phyloP scores from a whole-genome alignment of 2,329 filamentous ascomycete genomes.

The Trichoderma lentiforme region DNA sequence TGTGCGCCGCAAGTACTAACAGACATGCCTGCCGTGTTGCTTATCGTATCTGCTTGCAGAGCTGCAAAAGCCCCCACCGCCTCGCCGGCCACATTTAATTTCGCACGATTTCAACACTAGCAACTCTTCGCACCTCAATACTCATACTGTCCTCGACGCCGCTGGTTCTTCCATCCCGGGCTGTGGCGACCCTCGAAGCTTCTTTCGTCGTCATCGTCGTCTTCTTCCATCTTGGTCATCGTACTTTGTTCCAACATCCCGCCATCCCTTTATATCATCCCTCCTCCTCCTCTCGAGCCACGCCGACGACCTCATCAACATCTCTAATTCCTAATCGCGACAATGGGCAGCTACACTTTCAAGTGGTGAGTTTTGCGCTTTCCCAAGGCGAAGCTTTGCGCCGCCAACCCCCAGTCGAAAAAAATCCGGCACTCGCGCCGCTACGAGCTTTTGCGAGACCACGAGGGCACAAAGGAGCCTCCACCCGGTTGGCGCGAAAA shows the following conservation, averaged over 20 bases:
- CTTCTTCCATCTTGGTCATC: background rate
- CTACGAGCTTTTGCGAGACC: background rate
- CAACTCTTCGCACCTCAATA: constrained; percentile 14
- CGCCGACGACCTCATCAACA: constrained; percentile 3
- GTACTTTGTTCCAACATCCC: background rate
- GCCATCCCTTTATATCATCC: background rate
- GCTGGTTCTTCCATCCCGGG: constrained; percentile 12
- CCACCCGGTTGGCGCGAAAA: constrained; percentile 6
- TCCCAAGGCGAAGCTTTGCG: constrained; percentile 15
- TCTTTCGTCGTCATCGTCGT: constrained; percentile 9
- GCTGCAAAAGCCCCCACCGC: constrained; percentile 9
- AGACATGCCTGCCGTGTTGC: background rate
- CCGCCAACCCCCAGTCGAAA: constrained; percentile 1
- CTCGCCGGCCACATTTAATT: constrained; percentile 21
- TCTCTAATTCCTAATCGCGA: constrained; percentile 26
- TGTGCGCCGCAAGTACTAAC: background rate
- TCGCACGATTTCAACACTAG: constrained; percentile 15
- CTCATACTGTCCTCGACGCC: constrained; percentile 16
- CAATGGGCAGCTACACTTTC: constrained; percentile 67
- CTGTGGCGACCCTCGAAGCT: background rate
- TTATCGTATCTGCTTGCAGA: constrained; percentile 10
- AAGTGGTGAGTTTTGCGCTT: constrained; percentile 56
- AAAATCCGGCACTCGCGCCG: constrained; percentile 1
- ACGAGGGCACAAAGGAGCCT: constrained; percentile 7
- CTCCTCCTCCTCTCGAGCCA: background rate